These are phyloP conservation scores for Coemansia sp. DNA, from an alignment of 192 early-diverging fungal genomes.

Conservation along the genomic window DNA sequence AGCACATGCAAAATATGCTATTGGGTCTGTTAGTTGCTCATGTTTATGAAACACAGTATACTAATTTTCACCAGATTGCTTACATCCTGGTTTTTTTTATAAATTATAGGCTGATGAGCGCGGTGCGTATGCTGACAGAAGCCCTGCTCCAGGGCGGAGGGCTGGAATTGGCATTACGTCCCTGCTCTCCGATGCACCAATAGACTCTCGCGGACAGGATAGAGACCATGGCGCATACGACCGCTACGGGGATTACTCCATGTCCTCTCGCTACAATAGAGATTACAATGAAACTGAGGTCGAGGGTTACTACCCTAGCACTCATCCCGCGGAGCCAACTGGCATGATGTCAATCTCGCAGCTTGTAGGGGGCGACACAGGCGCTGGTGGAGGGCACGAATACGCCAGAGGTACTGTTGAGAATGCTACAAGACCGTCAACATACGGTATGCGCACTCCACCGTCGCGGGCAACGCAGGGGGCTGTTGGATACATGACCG, in stretches of 20 bases:
- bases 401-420: slow-evolving; percentile 8
- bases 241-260: slow-evolving; percentile 16
- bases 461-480: slow-evolving; percentile 7
- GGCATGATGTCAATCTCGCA: slow-evolving; percentile 52
- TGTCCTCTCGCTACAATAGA: slow-evolving; percentile 12
- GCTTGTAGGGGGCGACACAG: slow-evolving; percentile 28
- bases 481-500: not conserved
- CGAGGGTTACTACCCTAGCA: slow-evolving; percentile 18
- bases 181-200: slow-evolving; percentile 24
- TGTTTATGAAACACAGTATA: not conserved
- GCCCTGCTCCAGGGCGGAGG: slow-evolving; percentile 7
- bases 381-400: slow-evolving; percentile 6
- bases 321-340: slow-evolving; percentile 13
- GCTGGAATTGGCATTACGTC: slow-evolving; percentile 46
- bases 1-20: not conserved
- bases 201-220: slow-evolving; percentile 1
- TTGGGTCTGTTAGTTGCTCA: not conserved
- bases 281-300: not conserved
- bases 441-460: slow-evolving; percentile 22
- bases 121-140: slow-evolving; percentile 13
- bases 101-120: slow-evolving; percentile 13
- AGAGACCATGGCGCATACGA: slow-evolving; percentile 2
- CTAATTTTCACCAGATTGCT: not conserved
- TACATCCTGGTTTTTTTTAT: not conserved
- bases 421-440: not conserved